These are phyloP conservation scores for Leishmania tarentolae DNA, from an alignment of 208 protist genomes.

Conservation along the genomic window DNA sequence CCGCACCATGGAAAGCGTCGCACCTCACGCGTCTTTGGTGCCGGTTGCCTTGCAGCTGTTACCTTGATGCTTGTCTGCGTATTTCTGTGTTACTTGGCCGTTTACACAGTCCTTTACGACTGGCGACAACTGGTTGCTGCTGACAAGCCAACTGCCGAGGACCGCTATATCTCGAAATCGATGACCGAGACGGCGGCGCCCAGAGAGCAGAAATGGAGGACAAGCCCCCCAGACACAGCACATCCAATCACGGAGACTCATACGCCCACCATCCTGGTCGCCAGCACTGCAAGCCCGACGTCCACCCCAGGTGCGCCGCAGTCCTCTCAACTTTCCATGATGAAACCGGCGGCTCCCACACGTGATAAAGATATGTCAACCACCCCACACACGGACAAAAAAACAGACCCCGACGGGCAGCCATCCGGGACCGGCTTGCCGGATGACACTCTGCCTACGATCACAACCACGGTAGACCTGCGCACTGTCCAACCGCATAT, in stretches of 20 bases:
- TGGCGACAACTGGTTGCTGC: neutral
- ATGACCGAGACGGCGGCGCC: neutral
- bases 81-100: neutral
- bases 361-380: neutral
- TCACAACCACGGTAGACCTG: neutral
- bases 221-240: neutral
- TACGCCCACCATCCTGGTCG: neutral
- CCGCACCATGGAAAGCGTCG: neutral
- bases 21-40: neutral
- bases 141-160: neutral
- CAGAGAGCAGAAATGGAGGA: neutral
- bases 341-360: neutral
- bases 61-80: neutral
- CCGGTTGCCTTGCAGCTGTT: neutral
- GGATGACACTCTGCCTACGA: neutral
- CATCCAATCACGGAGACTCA: neutral
- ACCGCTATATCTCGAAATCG: neutral
- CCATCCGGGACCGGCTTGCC: neutral
- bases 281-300: neutral
- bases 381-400: neutral
- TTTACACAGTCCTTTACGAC: neutral
- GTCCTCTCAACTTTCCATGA: neutral
- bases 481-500: neutral
- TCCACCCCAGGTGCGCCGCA: neutral
- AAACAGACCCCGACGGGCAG: neutral